These are phyloP conservation scores for Tricholoma furcatifolium DNA, from an alignment of 768 basidiomycete species.

Conservation along the genomic window DNA sequence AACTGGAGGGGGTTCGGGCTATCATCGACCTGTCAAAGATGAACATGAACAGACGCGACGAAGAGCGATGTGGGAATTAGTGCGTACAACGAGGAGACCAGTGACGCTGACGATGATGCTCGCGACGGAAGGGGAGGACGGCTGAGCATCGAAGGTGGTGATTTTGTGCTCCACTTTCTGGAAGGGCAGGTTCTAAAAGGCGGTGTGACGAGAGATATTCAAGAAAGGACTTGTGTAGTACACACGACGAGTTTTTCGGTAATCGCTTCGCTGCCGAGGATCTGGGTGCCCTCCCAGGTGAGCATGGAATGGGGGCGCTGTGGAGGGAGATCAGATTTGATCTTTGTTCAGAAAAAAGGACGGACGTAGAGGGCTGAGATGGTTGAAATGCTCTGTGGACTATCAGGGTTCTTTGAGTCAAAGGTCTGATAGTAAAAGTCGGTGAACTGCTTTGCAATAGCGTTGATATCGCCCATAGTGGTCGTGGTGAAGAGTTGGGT, in stretches of 20 bases:
- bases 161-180: conserved; percentile 77
- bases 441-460: conserved; percentile 76
- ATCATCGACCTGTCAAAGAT: conserved; percentile 72
- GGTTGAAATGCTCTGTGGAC: too few species aligned
- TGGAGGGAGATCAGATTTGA: conserved; percentile 24
- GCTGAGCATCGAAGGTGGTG: conserved; percentile 85
- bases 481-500: conserved; percentile 13
- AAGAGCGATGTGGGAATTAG: not conserved
- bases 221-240: not conserved
- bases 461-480: conserved; percentile 70
- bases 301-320: conserved; percentile 86
- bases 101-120: conserved; percentile 83
- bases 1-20: conserved; percentile 78
- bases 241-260: conserved; percentile 71
- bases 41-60: conserved; percentile 3
- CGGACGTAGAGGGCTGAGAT: conserved; percentile 79
- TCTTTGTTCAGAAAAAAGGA: conserved; percentile 21
- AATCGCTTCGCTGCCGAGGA: conserved; percentile 57
- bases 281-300: conserved; percentile 67
- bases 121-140: conserved; percentile 57
- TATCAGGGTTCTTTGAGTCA: conserved; percentile 56
- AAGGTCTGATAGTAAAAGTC: conserved; percentile 85
- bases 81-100: conserved; percentile 72
- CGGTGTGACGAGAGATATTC: not conserved
- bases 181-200: conserved; percentile 71